Conservation (phyloP, 2,329 filamentous ascomycete species). For the Cryphonectria naterciae region DNA sequence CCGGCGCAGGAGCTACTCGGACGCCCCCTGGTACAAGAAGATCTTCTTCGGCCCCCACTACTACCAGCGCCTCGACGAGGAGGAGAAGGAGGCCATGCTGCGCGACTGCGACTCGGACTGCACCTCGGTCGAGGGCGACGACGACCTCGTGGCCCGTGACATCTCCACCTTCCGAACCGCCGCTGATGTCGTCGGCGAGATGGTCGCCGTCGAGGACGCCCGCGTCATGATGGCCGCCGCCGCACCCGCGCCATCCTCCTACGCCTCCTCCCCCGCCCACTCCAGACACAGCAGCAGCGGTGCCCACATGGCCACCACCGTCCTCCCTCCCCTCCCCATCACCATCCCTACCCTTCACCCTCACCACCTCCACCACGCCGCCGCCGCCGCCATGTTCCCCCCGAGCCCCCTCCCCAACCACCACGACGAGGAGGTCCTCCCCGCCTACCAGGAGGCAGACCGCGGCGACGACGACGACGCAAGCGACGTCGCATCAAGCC, state of each 20-base stretch:
- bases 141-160: constrained; percentile 53
- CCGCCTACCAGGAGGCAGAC: constrained; percentile 45
- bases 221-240: constrained; percentile 26
- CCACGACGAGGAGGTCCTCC: constrained; percentile 42
- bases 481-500: constrained; percentile 37
- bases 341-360: constrained; percentile 33
- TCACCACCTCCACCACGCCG: constrained; percentile 37
- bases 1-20: constrained; percentile 17
- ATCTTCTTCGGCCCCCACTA: constrained; percentile 28
- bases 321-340: constrained; percentile 6
- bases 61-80: constrained; percentile 34
- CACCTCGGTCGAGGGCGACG: constrained; percentile 34
- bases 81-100: constrained; percentile 45
- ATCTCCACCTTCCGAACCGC: constrained; percentile 52
- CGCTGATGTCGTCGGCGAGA: constrained; percentile 49
- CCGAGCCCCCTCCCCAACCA: constrained; percentile 33
- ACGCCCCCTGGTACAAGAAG: constrained; percentile 26
- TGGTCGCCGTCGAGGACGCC: constrained; percentile 51
- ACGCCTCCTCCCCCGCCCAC: background rate
- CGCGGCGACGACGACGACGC: constrained; percentile 32
- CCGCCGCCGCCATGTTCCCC: constrained; percentile 35
- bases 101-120: constrained; percentile 27
- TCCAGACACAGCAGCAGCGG: constrained; percentile 11
- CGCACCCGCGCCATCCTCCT: background rate
- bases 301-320: background rate